Conservation (phyloP, 2,329 filamentous ascomycete species). For the Dendryphion nanum region DNA sequence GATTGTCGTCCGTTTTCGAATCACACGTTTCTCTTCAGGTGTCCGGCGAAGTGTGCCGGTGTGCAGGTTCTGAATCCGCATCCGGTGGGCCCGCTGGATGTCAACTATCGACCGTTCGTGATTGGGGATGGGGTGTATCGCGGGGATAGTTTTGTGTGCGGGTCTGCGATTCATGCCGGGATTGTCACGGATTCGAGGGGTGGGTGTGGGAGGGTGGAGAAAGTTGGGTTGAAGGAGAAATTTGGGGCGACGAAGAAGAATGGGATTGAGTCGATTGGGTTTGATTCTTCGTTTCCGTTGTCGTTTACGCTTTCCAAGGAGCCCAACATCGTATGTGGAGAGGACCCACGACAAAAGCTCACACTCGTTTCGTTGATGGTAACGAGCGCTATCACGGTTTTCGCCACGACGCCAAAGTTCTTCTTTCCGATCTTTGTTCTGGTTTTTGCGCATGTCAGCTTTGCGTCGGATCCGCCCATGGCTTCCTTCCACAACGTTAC, state of each 20-base stretch:
- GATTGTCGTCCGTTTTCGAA: slow-evolving; percentile 73
- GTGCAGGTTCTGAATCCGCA: slow-evolving; percentile 67
- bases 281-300: slow-evolving; percentile 85
- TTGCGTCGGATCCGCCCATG: slow-evolving; percentile 81
- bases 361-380: background rate
- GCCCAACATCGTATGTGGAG: slow-evolving; percentile 32
- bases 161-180: slow-evolving; percentile 80
- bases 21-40: slow-evolving; percentile 68
- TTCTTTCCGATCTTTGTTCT: slow-evolving; percentile 61
- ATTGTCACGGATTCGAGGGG: slow-evolving; percentile 67
- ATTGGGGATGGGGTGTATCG: slow-evolving; percentile 69
- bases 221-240: slow-evolving; percentile 64
- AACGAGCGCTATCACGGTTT: background rate
- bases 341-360: background rate
- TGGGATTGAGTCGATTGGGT: slow-evolving; percentile 72
- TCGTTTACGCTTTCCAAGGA: slow-evolving; percentile 73
- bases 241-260: slow-evolving; percentile 62
- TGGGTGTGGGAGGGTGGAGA: slow-evolving; percentile 75
- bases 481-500: slow-evolving; percentile 49
- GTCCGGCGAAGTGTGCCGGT: slow-evolving; percentile 67
- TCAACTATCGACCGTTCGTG: slow-evolving; percentile 55
- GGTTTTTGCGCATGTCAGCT: slow-evolving; percentile 82
- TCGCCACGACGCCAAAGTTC: slow-evolving; percentile 73
- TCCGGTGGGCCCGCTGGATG: slow-evolving; percentile 67
- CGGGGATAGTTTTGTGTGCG: slow-evolving; percentile 87